phyloP scores from a whole-genome alignment of 345 rosid genomes.

The Lepidium aucheri region DNA sequence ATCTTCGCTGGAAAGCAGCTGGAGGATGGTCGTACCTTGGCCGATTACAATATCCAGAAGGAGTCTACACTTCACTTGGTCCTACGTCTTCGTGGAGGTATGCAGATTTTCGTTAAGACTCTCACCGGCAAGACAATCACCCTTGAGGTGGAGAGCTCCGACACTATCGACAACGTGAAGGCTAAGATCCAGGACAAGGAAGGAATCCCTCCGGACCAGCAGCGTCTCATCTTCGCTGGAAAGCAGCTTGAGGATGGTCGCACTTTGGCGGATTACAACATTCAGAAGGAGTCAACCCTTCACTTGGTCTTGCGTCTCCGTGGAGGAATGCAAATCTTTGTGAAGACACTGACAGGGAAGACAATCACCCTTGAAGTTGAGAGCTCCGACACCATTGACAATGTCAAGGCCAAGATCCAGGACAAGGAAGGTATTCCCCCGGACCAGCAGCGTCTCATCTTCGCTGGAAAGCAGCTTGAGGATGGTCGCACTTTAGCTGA shows the following conservation, averaged over 20 bases:
- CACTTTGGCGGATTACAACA: slow-evolving; percentile 33
- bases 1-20: slow-evolving; percentile 43
- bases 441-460: slow-evolving; percentile 27
- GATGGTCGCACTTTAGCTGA: slow-evolving; percentile 17
- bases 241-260: slow-evolving; percentile 36
- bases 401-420: slow-evolving; percentile 13
- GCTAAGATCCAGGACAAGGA: slow-evolving; percentile 38
- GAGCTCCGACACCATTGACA: slow-evolving; percentile 23
- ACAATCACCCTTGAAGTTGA: slow-evolving; percentile 2
- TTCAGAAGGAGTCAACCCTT: slow-evolving; percentile 36
- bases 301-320: slow-evolving; percentile 35
- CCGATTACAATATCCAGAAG: slow-evolving; percentile 37
- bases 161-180: slow-evolving; percentile 33
- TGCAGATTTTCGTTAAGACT: slow-evolving; percentile 41
- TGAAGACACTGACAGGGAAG: not conserved
- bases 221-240: slow-evolving; percentile 32
- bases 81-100: slow-evolving; percentile 36
- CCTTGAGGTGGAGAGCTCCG: slow-evolving; percentile 30
- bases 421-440: slow-evolving; percentile 24
- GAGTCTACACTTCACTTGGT: slow-evolving; percentile 38
- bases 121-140: slow-evolving; percentile 32
- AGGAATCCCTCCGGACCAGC: slow-evolving; percentile 38
- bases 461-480: slow-evolving; percentile 25
- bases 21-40: slow-evolving; percentile 27
- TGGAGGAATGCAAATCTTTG: slow-evolving; percentile 24